These are phyloP conservation scores for Mycoemilia scoparia DNA, from an alignment of 192 early-diverging fungal genomes.

Conservation along the genomic window DNA sequence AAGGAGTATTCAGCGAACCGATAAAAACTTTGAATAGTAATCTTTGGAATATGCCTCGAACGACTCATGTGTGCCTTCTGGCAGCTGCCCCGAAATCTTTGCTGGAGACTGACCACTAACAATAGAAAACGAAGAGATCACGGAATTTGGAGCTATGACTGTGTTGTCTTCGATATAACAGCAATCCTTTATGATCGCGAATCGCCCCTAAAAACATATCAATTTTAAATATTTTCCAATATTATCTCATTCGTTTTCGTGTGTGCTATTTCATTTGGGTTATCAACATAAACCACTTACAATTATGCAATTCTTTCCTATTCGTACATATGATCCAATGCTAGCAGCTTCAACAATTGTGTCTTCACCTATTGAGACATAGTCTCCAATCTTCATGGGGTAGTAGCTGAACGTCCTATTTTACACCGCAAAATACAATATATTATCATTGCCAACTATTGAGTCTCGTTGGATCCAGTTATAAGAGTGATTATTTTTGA, in stretches of 20 bases:
- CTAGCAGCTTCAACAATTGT: constrained; percentile 78
- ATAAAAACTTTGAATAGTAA: constrained; percentile 53
- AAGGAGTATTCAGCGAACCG: too few species aligned
- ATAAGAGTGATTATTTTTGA: too few species aligned
- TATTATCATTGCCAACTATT: too few species aligned
- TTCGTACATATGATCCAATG: constrained; percentile 76
- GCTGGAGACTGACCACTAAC: constrained; percentile 63
- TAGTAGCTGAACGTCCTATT: constrained; percentile 86
- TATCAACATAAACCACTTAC: constrained; percentile 36
- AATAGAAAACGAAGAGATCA: constrained; percentile 85
- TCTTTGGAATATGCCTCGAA: constrained; percentile 60
- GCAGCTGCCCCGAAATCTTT: constrained; percentile 56
- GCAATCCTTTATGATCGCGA: constrained; percentile 93
- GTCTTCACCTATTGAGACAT: constrained; percentile 73
- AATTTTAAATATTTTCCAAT: constrained; percentile 1
- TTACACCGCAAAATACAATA: too few species aligned
- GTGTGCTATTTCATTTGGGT: neutral
- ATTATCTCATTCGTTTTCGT: constrained; percentile 2
- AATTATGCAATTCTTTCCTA: constrained; percentile 89
- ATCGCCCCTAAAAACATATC: too few species aligned
- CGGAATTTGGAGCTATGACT: constrained; percentile 77
- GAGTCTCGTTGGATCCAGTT: too few species aligned
- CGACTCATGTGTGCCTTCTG: constrained; percentile 70
- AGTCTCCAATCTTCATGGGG: constrained; percentile 92
- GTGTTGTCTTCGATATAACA: constrained; percentile 74